Conservation (phyloP, 2,329 filamentous ascomycete species). For the Blastomyces emzantsi region DNA sequence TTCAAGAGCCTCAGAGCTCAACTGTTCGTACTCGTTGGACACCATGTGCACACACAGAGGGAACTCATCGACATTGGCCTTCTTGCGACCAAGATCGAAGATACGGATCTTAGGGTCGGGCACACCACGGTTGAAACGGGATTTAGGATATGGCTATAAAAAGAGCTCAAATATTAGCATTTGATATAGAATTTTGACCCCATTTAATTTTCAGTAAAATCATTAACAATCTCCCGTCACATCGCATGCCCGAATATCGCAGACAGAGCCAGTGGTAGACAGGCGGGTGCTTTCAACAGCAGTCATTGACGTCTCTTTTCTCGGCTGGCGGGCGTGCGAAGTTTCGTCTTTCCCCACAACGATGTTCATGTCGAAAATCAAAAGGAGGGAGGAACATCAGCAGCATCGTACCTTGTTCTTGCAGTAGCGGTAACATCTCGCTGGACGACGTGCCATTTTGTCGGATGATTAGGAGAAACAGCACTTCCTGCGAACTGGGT, state of each 20-base stretch:
- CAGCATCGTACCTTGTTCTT: constrained; percentile 85
- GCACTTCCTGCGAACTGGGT: constrained; percentile 42
- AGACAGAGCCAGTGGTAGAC: neutral
- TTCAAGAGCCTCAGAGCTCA: constrained; percentile 98
- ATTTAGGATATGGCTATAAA: constrained; percentile 89
- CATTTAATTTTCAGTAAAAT: neutral
- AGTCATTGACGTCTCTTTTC: too few relatives aligned
- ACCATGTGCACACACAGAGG: constrained; percentile 98
- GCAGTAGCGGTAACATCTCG: constrained; percentile 99
- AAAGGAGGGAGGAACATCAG: constrained; percentile 14
- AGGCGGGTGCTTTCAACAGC: neutral
- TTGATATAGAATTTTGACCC: neutral
- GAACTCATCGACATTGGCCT: constrained; percentile 98
- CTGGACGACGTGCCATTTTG: constrained; percentile 99
- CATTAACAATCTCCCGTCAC: neutral
- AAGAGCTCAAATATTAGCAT: constrained; percentile 7
- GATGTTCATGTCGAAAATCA: constrained; percentile 15
- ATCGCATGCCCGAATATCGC: constrained; percentile 1
- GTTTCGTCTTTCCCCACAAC: constrained; percentile 16
- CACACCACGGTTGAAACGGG: constrained; percentile 99
- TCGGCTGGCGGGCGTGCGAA: constrained; percentile 12
- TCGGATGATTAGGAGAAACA: constrained; percentile 42
- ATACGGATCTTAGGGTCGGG: constrained; percentile 75
- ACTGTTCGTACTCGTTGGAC: constrained; percentile 99
- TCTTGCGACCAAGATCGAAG: constrained; percentile 98